A percentile compares a stretch with the other conserved stretches of the same genome.
These are phyloP conservation scores for Senecio squalidus DNA, from an alignment of 140 eudicot species.

Conservation along the genomic window DNA sequence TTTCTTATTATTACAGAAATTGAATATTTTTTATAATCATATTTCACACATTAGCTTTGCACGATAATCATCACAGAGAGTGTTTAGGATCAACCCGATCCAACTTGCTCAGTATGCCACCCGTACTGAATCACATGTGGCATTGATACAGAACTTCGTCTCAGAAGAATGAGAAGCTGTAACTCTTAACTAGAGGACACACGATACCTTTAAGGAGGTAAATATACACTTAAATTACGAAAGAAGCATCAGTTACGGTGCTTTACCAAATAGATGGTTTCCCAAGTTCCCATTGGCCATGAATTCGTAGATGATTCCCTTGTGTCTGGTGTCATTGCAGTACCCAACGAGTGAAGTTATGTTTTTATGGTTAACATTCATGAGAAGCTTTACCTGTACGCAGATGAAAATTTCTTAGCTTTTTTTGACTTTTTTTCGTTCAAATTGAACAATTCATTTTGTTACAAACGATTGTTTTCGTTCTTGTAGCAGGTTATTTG, in stretches of 20 bases:
- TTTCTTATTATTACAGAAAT: too few species aligned
- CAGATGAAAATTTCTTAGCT: not conserved
- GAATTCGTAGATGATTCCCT: constrained; percentile 42
- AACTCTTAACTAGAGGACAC: not conserved
- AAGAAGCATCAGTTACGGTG: not conserved
- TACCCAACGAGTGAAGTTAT: constrained; percentile 31
- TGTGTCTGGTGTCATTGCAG: constrained; percentile 28
- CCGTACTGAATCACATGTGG: not conserved
- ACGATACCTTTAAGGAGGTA: too few species aligned
- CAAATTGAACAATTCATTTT: too few species aligned
- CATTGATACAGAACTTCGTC: not conserved
- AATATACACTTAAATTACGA: not conserved
- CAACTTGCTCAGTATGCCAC: too few species aligned
- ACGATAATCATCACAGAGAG: too few species aligned
- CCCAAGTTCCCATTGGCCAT: constrained; percentile 40
- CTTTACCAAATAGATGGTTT: constrained; percentile 39
- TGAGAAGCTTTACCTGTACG: constrained; percentile 31
- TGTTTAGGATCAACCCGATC: not conserved
- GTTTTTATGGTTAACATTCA: constrained; percentile 33
- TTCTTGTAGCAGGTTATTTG: not conserved
- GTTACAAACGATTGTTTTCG: not conserved
- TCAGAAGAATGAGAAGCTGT: not conserved
- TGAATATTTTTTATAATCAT: too few species aligned
- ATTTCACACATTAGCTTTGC: too few species aligned
- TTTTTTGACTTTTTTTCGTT: too few species aligned